Conservation (phyloP, 768 basidiomycete species). For the Amanita thiersii region DNA sequence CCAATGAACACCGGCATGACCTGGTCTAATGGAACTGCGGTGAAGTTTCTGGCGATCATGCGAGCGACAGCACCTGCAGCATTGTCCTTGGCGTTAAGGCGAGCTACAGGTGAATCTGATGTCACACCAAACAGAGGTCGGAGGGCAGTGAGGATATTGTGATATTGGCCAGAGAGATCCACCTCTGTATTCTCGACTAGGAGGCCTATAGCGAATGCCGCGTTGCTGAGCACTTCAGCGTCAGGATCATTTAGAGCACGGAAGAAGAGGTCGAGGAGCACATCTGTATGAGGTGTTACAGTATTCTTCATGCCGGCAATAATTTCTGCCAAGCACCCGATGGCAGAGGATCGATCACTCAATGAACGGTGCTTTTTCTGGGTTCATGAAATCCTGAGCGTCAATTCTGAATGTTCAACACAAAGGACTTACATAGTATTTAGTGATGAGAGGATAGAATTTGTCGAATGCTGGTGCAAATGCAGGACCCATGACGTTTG, state of each 20-base stretch:
- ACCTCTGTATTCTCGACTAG: slow-evolving; percentile 79
- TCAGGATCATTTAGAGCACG: slow-evolving; percentile 77
- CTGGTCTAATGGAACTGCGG: slow-evolving; percentile 81
- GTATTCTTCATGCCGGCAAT: slow-evolving; percentile 86
- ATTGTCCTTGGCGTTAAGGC: slow-evolving; percentile 88
- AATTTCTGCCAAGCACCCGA: slow-evolving; percentile 93
- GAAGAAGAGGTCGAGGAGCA: slow-evolving; percentile 79
- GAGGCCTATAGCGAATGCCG: slow-evolving; percentile 89
- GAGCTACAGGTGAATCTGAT: slow-evolving; percentile 52
- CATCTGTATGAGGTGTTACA: slow-evolving; percentile 77
- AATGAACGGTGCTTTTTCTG: slow-evolving; percentile 82
- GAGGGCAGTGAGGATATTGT: slow-evolving; percentile 68
- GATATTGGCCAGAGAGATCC: slow-evolving; percentile 79
- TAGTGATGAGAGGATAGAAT: slow-evolving; percentile 87
- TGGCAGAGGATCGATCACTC: slow-evolving; percentile 87
- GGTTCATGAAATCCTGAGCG: slow-evolving; percentile 1
- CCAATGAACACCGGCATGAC: slow-evolving; percentile 80
- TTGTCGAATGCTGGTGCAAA: slow-evolving; percentile 74
- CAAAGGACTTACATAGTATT: slow-evolving; percentile 72
- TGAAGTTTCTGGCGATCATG: slow-evolving; percentile 71
- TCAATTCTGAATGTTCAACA: not conserved
- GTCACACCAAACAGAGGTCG: slow-evolving; percentile 72
- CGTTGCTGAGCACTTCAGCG: slow-evolving; percentile 92
- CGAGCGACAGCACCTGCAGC: slow-evolving; percentile 92
- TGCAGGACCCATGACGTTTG: slow-evolving; percentile 75